Conservation (phyloP, 2,329 filamentous ascomycete species). For the Aspergillus transmontanensis region DNA sequence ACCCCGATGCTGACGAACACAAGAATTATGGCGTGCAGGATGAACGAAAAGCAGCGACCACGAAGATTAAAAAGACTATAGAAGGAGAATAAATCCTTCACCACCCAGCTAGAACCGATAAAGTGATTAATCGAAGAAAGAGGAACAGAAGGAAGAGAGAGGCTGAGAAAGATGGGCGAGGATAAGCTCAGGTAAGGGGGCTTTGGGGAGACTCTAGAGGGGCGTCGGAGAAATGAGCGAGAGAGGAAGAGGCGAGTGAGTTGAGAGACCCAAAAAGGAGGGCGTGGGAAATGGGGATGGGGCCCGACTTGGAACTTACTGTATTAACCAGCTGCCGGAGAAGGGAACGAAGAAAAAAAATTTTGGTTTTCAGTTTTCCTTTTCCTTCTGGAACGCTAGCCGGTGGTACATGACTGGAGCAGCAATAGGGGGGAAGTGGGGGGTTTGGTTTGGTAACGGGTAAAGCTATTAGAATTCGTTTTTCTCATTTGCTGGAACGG, state of each 20-base stretch:
- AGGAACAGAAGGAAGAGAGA: conserved; percentile 14
- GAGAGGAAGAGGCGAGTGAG: neutral
- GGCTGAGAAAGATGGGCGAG: conserved; percentile 13
- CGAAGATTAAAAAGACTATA: conserved; percentile 9
- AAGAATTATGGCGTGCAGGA: neutral
- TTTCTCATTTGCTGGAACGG: conserved; percentile 7
- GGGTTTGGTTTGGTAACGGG: conserved; percentile 10
- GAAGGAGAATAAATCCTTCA: conserved; percentile 10
- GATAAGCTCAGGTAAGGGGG: conserved; percentile 28
- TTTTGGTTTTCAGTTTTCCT: neutral
- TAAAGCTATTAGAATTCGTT: neutral
- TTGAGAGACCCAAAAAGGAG: conserved; percentile 12
- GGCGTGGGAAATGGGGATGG: neutral
- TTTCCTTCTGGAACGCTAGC: conserved; percentile 22
- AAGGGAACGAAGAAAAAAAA: conserved; percentile 5
- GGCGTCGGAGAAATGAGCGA: conserved; percentile 6
- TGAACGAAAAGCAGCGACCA: neutral
- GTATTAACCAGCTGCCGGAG: neutral
- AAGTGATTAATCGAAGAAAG: conserved; percentile 18
- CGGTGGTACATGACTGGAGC: conserved; percentile 6
- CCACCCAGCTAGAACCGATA: conserved; percentile 13
- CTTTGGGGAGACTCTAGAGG: conserved; percentile 13
- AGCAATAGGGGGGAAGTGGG: conserved; percentile 17
- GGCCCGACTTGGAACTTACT: neutral
- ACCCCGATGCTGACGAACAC: conserved; percentile 13